Base-by-base conservation (phyloP, 352 stramenopile genomes). In the Phytopythium oedochilum region DNA sequence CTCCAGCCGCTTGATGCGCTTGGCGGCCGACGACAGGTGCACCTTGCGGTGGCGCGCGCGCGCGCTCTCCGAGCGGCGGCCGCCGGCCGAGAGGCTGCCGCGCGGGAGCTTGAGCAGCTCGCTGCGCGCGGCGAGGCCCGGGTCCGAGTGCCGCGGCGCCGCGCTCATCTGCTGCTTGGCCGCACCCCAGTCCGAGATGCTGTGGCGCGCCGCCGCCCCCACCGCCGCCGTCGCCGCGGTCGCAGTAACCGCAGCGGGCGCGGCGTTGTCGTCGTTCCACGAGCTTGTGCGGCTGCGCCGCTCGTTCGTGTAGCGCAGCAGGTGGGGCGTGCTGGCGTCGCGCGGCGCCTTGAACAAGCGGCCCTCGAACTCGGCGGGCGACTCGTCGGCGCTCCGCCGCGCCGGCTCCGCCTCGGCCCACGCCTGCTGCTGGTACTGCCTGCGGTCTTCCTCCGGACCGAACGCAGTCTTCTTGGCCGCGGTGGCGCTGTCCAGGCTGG, bases 1-100 rank as follows among this genome's bases (percentile, higher is more conserved):
- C 50, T 92, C 83, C n/a, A 90, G 73, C 51, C 74, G 85, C 64
- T 92, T 90, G 11, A 90, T 75, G 46, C 83, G 83, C 73, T 92
- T 92, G 44, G 83, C 83, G 11, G 80, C 83, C 15, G 83, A 90
- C 28, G 83, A 92, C 55, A 90, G 64, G 50, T 92, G 80, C 53
- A 92, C 76, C 23, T 84, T 84, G 23, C 83, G 79, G 22, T 59
- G 71, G 53, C 79, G 79, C 10, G 55, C 59, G 49, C 79, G 73
- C 31, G 4, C 47, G 32, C 56, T 57, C 44, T 90, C 83, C 12
- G 70, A 68, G 9, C 76, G 69, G 8, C 75, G 76, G 12, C 66
- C 61, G 40, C 62, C 56, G 17, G 65, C 58, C 11, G 63, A 70
- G 44, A 82, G 78, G 52, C 75, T 80, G 38, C 68, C 75, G 42